These are phyloP conservation scores for Alternaria metachromatica DNA, from an alignment of 2,329 filamentous ascomycete species.

Conservation along the genomic window DNA sequence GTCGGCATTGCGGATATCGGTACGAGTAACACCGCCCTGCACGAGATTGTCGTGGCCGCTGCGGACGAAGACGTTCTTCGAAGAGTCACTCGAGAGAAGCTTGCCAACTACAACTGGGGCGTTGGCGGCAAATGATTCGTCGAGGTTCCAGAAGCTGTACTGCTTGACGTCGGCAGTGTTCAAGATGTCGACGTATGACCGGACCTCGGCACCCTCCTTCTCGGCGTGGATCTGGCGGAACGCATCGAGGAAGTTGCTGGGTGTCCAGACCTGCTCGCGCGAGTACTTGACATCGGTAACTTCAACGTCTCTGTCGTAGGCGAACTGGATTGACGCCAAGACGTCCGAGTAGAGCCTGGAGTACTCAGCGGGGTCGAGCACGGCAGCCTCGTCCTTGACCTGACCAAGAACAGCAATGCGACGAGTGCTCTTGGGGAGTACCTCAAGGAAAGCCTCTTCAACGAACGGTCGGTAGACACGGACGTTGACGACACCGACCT, in stretches of 20 bases:
- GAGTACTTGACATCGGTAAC: slow-evolving; percentile 91
- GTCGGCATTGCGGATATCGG: slow-evolving; percentile 82
- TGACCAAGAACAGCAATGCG: slow-evolving; percentile 88
- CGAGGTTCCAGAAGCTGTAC: slow-evolving; percentile 93
- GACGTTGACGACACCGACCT: slow-evolving; percentile 87
- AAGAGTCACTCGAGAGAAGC: slow-evolving; percentile 65
- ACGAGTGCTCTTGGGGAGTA: slow-evolving; percentile 76
- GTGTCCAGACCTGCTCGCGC: slow-evolving; percentile 70
- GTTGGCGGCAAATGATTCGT: slow-evolving; percentile 71
- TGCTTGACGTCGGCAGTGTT: slow-evolving; percentile 69
- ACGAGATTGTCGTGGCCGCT: slow-evolving; percentile 68
- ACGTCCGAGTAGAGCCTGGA: slow-evolving; percentile 95
- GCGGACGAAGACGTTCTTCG: slow-evolving; percentile 66
- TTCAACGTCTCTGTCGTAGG: slow-evolving; percentile 62
- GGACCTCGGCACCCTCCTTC: slow-evolving; percentile 48
- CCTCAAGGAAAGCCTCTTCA: slow-evolving; percentile 89
- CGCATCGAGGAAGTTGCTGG: slow-evolving; percentile 58
- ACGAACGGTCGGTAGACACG: slow-evolving; percentile 94
- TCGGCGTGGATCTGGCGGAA: slow-evolving; percentile 55
- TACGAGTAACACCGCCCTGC: slow-evolving; percentile 79
- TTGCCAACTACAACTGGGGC: slow-evolving; percentile 69
- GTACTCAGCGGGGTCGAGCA: slow-evolving; percentile 76
- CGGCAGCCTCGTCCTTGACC: slow-evolving; percentile 74
- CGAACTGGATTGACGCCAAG: slow-evolving; percentile 80
- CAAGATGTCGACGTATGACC: slow-evolving; percentile 60